These are phyloP conservation scores for Aspergillus haitiensis DNA, from an alignment of 495 filamentous ascomycete species.

Conservation along the genomic window DNA sequence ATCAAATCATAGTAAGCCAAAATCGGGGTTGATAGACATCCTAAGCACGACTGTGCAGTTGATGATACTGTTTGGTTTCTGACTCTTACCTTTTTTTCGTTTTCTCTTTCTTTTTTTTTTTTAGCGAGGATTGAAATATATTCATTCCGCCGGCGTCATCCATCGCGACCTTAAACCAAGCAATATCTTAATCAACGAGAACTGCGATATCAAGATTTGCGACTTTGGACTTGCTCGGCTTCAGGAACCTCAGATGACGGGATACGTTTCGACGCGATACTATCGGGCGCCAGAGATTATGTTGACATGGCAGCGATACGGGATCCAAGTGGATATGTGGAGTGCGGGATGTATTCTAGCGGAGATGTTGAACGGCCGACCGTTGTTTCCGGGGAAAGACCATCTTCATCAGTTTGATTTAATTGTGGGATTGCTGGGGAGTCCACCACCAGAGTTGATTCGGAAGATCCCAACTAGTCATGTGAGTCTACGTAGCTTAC, in stretches of 20 bases:
- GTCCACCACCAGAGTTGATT: slow-evolving; percentile 95
- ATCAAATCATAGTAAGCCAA: slow-evolving; percentile 82
- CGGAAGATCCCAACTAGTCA: slow-evolving; percentile 97
- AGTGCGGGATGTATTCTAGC: slow-evolving; percentile 98
- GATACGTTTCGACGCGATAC: slow-evolving; percentile 97
- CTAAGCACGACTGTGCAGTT: neutral
- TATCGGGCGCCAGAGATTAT: slow-evolving; percentile 99
- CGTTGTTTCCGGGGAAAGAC: slow-evolving; percentile 96
- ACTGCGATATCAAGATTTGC: slow-evolving; percentile 99
- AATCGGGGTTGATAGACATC: slow-evolving; percentile 13
- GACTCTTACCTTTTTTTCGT: neutral
- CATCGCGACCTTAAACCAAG: slow-evolving; percentile 96
- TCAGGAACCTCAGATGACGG: slow-evolving; percentile 99
- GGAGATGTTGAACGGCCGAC: slow-evolving; percentile 98
- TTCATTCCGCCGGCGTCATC: slow-evolving; percentile 96
- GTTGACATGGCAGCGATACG: slow-evolving; percentile 99
- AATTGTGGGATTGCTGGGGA: slow-evolving; percentile 94
- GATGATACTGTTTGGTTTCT: neutral
- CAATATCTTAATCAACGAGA: slow-evolving; percentile 98
- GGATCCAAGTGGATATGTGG: slow-evolving; percentile 98
- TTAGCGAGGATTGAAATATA: slow-evolving; percentile 96
- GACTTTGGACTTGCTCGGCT: slow-evolving; percentile 96
- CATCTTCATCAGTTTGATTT: slow-evolving; percentile 99
- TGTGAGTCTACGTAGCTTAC: slow-evolving; percentile 49
- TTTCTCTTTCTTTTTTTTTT: neutral